Conservation (phyloP, 805 yeast species). For the Schizosaccharomyces cryophilus region DNA sequence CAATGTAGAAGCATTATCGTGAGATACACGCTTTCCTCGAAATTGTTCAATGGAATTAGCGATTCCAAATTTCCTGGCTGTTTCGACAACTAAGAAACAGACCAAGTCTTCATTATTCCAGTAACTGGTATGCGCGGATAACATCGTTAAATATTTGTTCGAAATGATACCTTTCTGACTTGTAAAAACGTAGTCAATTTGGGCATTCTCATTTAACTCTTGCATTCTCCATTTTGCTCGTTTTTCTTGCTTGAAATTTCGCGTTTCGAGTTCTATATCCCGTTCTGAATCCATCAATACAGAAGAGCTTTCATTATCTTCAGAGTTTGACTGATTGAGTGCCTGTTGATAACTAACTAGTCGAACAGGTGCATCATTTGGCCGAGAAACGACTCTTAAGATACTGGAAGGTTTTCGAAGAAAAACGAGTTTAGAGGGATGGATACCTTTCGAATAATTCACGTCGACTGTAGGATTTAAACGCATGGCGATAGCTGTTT, state of each 20-base stretch:
- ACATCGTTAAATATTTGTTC: conserved; percentile 52
- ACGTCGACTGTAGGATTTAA: conserved; percentile 55
- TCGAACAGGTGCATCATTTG: neutral
- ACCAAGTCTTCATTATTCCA: conserved; percentile 74
- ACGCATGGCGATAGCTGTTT: conserved; percentile 45
- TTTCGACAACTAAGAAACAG: conserved; percentile 22
- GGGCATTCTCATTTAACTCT: conserved; percentile 45
- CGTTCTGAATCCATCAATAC: neutral
- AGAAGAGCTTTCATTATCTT: neutral
- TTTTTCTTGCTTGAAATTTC: conserved; percentile 10
- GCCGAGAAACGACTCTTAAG: neutral
- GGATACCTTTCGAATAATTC: conserved; percentile 11
- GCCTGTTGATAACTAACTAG: neutral
- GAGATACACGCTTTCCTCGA: neutral
- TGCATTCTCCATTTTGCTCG: conserved; percentile 18
- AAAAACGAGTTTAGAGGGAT: conserved; percentile 7
- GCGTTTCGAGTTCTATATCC: conserved; percentile 10
- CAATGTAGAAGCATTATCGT: no score
- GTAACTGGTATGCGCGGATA: conserved; percentile 74
- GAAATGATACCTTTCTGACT: conserved; percentile 42
- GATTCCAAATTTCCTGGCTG: neutral
- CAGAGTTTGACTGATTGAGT: neutral
- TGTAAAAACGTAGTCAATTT: conserved; percentile 60
- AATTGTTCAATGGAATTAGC: neutral
- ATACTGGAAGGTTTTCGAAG: neutral